These are phyloP conservation scores for Cryptococcus sp. DNA, from an alignment of 1,284 basidiomycete genomes.

Conservation along the genomic window DNA sequence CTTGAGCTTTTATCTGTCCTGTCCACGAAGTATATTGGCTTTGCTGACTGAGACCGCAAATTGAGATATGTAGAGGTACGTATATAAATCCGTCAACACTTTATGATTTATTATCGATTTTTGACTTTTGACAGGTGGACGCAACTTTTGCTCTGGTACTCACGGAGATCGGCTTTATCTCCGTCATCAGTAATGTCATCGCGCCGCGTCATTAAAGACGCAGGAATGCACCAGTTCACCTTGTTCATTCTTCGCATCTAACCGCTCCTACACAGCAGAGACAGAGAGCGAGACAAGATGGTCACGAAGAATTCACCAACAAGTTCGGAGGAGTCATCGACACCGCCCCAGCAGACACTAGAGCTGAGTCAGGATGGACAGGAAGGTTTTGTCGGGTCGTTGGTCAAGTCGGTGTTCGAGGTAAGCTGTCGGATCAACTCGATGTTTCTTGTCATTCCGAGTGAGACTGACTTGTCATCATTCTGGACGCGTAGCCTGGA, in stretches of 20 bases:
- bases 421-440: conserved; percentile 30
- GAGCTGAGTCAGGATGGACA: conserved; percentile 2
- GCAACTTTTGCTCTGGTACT: background rate
- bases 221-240: background rate
- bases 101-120: background rate
- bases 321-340: background rate
- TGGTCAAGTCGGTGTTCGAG: conserved; percentile 49
- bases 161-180: background rate
- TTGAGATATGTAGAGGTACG: background rate
- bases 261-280: background rate
- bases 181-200: background rate
- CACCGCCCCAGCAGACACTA: background rate
- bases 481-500: conserved; percentile 35
- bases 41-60: background rate
- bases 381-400: conserved; percentile 38
- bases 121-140: background rate
- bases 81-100: background rate
- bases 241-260: background rate
- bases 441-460: background rate
- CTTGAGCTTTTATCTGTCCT: background rate
- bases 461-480: background rate
- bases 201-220: background rate
- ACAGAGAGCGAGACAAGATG: conserved; percentile 6
- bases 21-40: background rate
- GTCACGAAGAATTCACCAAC: conserved; percentile 18